Evolutionary conservation across 148 eudicot genomes (phyloP), one percentile per base, ranked within the genome.

Genomic region (Cornus florida): DNA sequence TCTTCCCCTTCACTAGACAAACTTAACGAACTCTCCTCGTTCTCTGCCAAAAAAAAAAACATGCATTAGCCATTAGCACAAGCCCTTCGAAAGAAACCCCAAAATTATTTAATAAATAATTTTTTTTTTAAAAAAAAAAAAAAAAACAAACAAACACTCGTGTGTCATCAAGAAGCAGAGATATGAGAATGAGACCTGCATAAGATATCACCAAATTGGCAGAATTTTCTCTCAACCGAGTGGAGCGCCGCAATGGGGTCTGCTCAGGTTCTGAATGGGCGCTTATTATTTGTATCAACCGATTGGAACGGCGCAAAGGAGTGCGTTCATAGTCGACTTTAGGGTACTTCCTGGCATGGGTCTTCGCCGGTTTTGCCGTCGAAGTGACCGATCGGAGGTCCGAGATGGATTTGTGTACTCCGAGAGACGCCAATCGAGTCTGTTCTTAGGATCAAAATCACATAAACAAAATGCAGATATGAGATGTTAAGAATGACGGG

Each of bases 291-390:
- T 11, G 11, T 1, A 3, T 7, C 53, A 48, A 48, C 3, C 86
- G 79, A 76, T 77, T 66, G 7, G 89, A 86, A 22, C 84, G 80
- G 69, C 86, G 89, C 72, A 75, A 53, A 75, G 86, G 76, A 43
- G 75, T 56, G 13, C 72, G 38, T 62, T 71, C 69, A 59, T 38
- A 81, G 70, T 81, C 86, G 8, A 72, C 69, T 70, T 77, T 84
- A 14, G 28, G 33, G 67, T 16, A 35, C 35, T 84, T 84, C 75
- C 77, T 56, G 33, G 43, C 68, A 75, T 64, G 70, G 38, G 35
- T 59, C 72, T 33, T 78, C 32, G 48, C 75, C 39, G 82, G 68
- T 77, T 81, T 75, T 39, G 74, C n/a, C 3, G 82, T 41, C 6
- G 88, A 78, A 46, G 71, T 71, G 22, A 74, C n/a, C 66, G 83